Conservation (phyloP, 176 grass and related monocot genomes). For the Oryza officinalis region DNA sequence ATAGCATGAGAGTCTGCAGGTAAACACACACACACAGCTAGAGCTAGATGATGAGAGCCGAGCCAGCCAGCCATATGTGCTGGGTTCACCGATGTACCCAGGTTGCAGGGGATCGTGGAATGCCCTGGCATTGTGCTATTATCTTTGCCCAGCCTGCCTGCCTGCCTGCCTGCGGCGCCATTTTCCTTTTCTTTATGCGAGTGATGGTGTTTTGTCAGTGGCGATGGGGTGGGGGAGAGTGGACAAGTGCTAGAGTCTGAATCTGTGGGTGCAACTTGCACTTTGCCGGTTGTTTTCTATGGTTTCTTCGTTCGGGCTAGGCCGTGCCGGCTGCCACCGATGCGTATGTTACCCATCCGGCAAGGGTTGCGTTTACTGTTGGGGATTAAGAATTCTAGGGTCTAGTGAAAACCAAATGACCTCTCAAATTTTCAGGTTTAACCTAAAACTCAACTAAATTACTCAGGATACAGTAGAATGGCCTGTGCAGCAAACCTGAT, state of each 20-base stretch:
- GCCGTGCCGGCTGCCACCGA: background rate
- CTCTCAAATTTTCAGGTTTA: background rate
- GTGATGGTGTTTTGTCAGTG: constrained; percentile 17
- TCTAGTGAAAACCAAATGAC: background rate
- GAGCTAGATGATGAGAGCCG: background rate
- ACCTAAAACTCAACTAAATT: background rate
- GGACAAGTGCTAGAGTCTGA: constrained; percentile 47
- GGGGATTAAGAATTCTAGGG: background rate
- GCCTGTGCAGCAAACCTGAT: no score
- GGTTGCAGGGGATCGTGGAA: constrained; percentile 20
- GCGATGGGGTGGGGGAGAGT: background rate
- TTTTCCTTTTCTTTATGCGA: constrained; percentile 13
- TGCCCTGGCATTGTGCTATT: constrained; percentile 37
- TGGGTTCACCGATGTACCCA: no score
- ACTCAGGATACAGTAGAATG: no score
- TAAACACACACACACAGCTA: background rate
- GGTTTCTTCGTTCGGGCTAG: background rate
- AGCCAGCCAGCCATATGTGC: no score
- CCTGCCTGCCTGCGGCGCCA: background rate
- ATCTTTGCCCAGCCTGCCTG: constrained; percentile 11
- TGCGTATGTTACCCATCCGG: constrained; percentile 19
- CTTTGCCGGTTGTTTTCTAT: constrained; percentile 31
- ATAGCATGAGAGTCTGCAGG: constrained; percentile 20
- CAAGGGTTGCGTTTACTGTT: background rate
- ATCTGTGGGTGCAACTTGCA: constrained; percentile 62